Evolutionary conservation across 2,329 filamentous ascomycete species (phyloP).

Genomic region (Aspergillus nomiae): DNA sequence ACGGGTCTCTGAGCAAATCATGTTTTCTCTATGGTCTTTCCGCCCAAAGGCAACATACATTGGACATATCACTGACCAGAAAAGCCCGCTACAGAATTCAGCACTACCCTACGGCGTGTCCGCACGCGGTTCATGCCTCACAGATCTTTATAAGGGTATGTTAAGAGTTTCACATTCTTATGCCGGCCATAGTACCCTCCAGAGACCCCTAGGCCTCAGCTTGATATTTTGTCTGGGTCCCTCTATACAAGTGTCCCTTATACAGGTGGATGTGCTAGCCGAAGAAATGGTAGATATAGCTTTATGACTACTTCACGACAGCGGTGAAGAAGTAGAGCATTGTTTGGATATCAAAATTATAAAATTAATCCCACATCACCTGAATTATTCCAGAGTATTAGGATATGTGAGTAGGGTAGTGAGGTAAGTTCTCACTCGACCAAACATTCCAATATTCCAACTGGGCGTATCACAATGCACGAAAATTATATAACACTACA

Average conservation of each 20-base stretch:
- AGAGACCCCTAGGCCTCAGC: too few species aligned
- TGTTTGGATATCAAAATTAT: not conserved
- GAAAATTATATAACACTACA: not conserved
- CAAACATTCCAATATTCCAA: not conserved
- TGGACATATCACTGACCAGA: not conserved
- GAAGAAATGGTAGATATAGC: conserved; percentile 19
- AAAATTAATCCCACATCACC: not conserved
- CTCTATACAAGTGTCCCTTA: conserved; percentile 12
- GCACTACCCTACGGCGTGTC: not conserved
- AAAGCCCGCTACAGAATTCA: not conserved
- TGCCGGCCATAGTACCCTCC: too few species aligned
- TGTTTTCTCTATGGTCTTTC: not conserved
- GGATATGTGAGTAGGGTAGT: not conserved
- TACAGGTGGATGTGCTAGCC: conserved; percentile 13
- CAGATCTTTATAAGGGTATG: too few species aligned
- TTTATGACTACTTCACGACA: conserved; percentile 14
- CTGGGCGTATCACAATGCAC: not conserved
- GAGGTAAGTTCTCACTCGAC: not conserved
- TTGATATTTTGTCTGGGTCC: conserved; percentile 15
- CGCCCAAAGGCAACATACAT: not conserved
- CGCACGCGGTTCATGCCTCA: not conserved
- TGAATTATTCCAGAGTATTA: not conserved
- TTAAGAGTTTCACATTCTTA: too few species aligned
- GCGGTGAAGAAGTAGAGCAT: not conserved
- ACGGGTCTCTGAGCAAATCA: not conserved